Base-by-base conservation (phyloP, 345 rosid species). In the Eucalyptus pauciflora region DNA sequence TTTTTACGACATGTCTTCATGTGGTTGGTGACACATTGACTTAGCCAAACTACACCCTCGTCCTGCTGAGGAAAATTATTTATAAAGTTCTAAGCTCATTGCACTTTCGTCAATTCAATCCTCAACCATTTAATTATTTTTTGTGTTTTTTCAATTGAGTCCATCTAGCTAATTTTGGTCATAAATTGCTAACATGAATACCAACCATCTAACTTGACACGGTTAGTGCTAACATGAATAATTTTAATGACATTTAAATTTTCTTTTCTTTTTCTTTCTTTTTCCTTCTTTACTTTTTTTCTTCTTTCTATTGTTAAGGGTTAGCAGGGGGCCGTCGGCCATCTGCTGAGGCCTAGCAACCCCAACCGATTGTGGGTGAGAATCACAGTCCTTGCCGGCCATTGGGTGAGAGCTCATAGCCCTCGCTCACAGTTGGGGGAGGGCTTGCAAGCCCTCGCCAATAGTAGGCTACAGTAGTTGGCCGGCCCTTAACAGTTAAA, bases 221-320 rank as follows among this genome's bases (percentile, higher is more conserved):
- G 0, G 0, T 3, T 3, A 13, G 1, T 0, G 4, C 2, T 7
- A 2, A 52, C 1, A 0, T 52, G 20, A 18, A 52, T 18, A 52
- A 17, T 52, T 51, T 51, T 52, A 52, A 52, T 52, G 18, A 52
- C 3, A 52, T 52, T 50, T 51, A 11, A 11, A 13, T 49, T 49
- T 49, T 49, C 3, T 49, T 49, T 49, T 49, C 1, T 49, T 43
- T 43, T 43, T 43, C 45, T 43, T 51, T 17, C 5, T 51, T 51
- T 51, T 51, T 51, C 54, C 56, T 51, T 51, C 8, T 15, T 51
- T 51, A 17, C 8, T 51, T 51, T 0, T 51, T 0, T 51, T 51
- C 0, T 3, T 17, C 7, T 17, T 18, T 17, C 22, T 18, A 17
- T 51, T 52, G 1, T 52, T 52, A 52, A 16, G 56, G 56, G 22